Percentiles rank a stretch among this genome's conserved stretches.
Evolutionary conservation across 148 eudicot genomes (phyloP).

Genomic region (Camellia japonica): DNA sequence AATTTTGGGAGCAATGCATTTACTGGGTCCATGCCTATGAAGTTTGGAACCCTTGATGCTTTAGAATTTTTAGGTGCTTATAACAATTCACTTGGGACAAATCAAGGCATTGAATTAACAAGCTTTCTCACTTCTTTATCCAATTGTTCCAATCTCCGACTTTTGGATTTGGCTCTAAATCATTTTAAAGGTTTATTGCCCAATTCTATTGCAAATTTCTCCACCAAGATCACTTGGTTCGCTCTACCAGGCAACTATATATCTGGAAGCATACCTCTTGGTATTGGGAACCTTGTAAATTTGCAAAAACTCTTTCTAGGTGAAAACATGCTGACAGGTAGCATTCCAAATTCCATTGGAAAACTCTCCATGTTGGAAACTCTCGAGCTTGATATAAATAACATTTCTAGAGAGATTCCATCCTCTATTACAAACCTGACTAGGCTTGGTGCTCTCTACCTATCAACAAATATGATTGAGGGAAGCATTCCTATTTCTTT

Average conservation of each 20-base stretch:
- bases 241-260: neutral
- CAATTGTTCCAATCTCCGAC: neutral
- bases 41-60: neutral
- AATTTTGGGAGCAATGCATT: neutral
- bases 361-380: no score
- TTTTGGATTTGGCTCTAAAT: constrained; percentile 1
- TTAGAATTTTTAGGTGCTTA: no score
- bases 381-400: no score
- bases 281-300: constrained; percentile 11
- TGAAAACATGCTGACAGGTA: constrained; percentile 11
- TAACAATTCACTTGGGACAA: no score
- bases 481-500: no score
- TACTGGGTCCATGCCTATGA: neutral
- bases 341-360: neutral
- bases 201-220: neutral
- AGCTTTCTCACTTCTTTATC: no score
- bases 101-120: no score
- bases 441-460: no score
- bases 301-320: neutral
- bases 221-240: no score
- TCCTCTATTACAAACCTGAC: no score
- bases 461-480: no score
- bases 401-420: no score
- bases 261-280: constrained; percentile 17
- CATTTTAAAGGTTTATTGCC: constrained; percentile 16